phyloP scores from a whole-genome alignment of 352 stramenopile genomes.

The Globisporangium polare region DNA sequence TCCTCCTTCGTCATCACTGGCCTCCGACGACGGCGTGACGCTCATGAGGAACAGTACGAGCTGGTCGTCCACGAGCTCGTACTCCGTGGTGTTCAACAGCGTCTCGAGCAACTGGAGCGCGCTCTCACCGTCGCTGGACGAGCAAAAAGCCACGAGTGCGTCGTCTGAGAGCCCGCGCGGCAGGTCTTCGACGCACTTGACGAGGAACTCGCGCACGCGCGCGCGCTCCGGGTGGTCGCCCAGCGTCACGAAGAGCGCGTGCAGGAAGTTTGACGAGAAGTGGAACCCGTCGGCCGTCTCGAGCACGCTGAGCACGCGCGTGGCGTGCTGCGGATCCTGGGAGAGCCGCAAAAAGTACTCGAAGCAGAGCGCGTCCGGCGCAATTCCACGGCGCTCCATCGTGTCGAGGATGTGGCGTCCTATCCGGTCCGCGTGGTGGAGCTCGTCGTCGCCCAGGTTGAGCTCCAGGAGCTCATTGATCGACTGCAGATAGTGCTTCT shows the following conservation, averaged over 20 bases:
- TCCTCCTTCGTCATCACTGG: neutral
- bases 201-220: constrained; percentile 42
- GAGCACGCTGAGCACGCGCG: constrained; percentile 31
- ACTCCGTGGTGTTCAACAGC: constrained; percentile 23
- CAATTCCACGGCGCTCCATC: constrained; percentile 27
- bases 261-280: constrained; percentile 43
- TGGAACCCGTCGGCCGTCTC: constrained; percentile 26
- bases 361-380: constrained; percentile 37
- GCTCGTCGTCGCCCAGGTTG: constrained; percentile 9
- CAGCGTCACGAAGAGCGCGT: constrained; percentile 47
- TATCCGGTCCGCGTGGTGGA: constrained; percentile 18
- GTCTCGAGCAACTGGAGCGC: constrained; percentile 36
- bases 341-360: constrained; percentile 42
- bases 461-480: constrained; percentile 28
- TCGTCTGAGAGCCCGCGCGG: constrained; percentile 36
- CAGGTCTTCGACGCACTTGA: constrained; percentile 35
- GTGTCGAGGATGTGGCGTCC: constrained; percentile 27
- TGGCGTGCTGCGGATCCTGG: constrained; percentile 27
- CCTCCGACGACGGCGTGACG: constrained; percentile 15
- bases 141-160: constrained; percentile 55
- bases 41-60: constrained; percentile 62
- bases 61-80: constrained; percentile 46
- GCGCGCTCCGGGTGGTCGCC: constrained; percentile 24
- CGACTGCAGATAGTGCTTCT: constrained; percentile 18
- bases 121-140: constrained; percentile 27